These are phyloP conservation scores for Saccharomyces hybrid DNA, from an alignment of 1,139 yeast genomes.

Conservation along the genomic window DNA sequence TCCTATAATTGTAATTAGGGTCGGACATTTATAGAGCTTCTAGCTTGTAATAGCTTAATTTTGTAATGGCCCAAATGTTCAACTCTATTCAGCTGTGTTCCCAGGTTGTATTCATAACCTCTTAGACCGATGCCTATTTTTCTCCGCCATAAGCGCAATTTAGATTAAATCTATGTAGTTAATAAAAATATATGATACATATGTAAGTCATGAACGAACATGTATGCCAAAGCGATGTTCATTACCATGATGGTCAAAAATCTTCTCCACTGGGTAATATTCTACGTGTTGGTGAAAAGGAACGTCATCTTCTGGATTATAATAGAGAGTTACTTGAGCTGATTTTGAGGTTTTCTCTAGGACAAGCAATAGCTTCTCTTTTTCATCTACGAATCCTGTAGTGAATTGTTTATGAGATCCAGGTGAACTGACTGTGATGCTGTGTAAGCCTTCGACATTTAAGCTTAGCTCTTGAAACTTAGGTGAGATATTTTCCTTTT, in stretches of 20 bases:
- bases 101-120: too few species aligned
- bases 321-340: not conserved
- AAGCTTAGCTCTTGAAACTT: not conserved
- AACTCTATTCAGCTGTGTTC: too few species aligned
- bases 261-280: conserved; percentile 22
- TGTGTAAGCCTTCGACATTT: not conserved
- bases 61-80: too few species aligned
- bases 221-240: conserved; percentile 19
- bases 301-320: conserved; percentile 1
- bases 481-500: conserved; percentile 16
- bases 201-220: conserved; percentile 5
- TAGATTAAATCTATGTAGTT: not conserved
- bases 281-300: conserved; percentile 11
- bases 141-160: not conserved
- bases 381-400: conserved; percentile 13
- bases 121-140: not conserved
- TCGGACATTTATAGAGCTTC: conserved; percentile 1
- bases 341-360: not conserved
- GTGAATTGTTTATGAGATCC: conserved; percentile 7
- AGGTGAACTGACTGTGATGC: not conserved
- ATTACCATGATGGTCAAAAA: conserved; percentile 22
- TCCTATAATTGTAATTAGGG: conserved; percentile 4
- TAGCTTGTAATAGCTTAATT: not conserved
- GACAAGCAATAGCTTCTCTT: conserved; percentile 6
- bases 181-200: not conserved